Evolutionary conservation across 257 asterid genomes (phyloP), one percentile per base, ranked within the genome.

Genomic region (Solanum verrucosum): DNA sequence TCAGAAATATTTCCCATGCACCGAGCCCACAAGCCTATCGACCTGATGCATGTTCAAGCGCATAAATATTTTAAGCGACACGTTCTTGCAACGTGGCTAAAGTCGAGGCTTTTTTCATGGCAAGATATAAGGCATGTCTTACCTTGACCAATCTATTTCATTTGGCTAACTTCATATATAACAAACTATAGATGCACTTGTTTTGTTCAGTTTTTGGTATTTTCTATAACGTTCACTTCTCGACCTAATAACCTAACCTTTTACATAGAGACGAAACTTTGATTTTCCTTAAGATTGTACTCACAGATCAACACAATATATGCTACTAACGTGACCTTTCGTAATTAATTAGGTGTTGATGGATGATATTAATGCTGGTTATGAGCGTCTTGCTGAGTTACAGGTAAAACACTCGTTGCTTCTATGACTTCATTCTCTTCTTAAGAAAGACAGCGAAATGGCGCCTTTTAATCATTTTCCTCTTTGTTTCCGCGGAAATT

Each of bases 331-430:
- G 12, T 46, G 37, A 14, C 27, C 40, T 16, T 81, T 29, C 8
- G 68, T 56, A 18, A 81, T 18, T 27, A 27, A 81, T 44, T 92
- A 97, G 99, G 97, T 97, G 49, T 89, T 97, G 79, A 92, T 95
- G 93, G 99, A 97, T 90, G 99, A 97, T 87, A 94, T 96, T 89
- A 97, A 95, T 82, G 92, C 98, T 7, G 99, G 99, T 46, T 97
- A 97, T 63, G 99, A 97, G 94, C 98, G 98, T 46, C 96, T 97
- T 88, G 93, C 98, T 87, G 99, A 97, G 87, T 92, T 96, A 78
- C 99, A 96, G 98, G 99, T 96, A 93, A 72, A 16, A 14, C 29
- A 21, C 37, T 84, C 71, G 34, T 67, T 83, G 83, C 81, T 34
- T 42, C 52, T 29, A 5, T 52, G 5, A 23, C 65, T 74, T 33